phyloP scores from a whole-genome alignment of 176 grass and related monocot species.

The Carex littledalei region DNA sequence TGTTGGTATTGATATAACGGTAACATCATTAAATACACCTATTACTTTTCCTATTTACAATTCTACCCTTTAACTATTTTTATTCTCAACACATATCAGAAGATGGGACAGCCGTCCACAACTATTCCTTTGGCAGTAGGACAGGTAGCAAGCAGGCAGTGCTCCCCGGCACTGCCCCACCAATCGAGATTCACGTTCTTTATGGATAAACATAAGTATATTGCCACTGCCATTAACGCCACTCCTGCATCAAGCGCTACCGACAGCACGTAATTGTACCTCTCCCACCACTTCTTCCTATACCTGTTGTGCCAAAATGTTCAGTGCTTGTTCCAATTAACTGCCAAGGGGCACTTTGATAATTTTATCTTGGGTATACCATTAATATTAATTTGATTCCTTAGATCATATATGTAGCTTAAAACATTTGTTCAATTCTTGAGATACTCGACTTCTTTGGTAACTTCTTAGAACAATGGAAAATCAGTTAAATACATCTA shows the following conservation, averaged over 20 bases:
- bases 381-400: neutral
- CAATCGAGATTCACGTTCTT: slow-evolving; percentile 35
- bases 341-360: neutral
- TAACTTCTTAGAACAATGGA: neutral
- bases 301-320: slow-evolving; percentile 11
- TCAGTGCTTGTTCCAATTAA: neutral
- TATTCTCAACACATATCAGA: slow-evolving; percentile 22
- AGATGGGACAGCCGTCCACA: slow-evolving; percentile 54
- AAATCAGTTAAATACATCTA: neutral
- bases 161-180: slow-evolving; percentile 61
- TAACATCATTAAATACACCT: too few species aligned
- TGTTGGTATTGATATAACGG: too few species aligned
- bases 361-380: neutral
- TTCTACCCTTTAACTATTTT: too few species aligned
- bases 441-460: neutral
- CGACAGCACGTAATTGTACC: slow-evolving; percentile 93
- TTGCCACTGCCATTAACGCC: slow-evolving; percentile 72
- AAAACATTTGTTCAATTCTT: neutral
- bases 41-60: too few species aligned
- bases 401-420: neutral
- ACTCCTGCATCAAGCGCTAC: slow-evolving; percentile 75
- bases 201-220: slow-evolving; percentile 65
- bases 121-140: slow-evolving; percentile 61
- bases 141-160: slow-evolving; percentile 66
- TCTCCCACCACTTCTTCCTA: slow-evolving; percentile 78